A percentile compares a stretch with the other conserved stretches of the same genome.
Conservation (phyloP, 495 filamentous ascomycete species). For the Hypoxylon rickii region DNA sequence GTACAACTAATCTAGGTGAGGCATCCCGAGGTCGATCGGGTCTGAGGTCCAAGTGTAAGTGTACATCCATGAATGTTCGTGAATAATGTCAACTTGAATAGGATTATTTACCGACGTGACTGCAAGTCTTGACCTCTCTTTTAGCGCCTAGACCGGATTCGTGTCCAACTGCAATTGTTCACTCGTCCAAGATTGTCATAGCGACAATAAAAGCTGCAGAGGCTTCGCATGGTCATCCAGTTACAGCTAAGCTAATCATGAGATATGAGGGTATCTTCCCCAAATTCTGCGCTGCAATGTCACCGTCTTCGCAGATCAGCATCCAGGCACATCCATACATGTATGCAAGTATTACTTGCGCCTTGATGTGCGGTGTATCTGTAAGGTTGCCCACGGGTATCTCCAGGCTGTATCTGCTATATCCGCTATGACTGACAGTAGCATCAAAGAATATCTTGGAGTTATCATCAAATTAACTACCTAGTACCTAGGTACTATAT, state of each 20-base stretch:
- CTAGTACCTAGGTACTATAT: not conserved
- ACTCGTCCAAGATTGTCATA: conserved; percentile 20
- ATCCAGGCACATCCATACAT: not conserved
- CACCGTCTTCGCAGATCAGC: conserved; percentile 31
- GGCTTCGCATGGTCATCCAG: conserved; percentile 10
- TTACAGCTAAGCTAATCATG: conserved; percentile 6
- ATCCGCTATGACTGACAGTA: too few relatives aligned
- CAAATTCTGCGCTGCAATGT: conserved; percentile 24
- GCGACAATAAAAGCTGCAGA: conserved; percentile 35
- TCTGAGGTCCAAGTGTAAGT: conserved; percentile 13
- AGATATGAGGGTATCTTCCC: conserved; percentile 9
- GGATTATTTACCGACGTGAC: not conserved
- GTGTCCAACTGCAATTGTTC: conserved; percentile 8
- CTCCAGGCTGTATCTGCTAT: too few relatives aligned
- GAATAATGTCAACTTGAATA: too few relatives aligned
- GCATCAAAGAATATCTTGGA: too few relatives aligned
- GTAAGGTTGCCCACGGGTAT: too few relatives aligned
- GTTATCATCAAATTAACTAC: too few relatives aligned
- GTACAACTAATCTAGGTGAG: conserved; percentile 12
- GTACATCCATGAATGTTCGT: not conserved
- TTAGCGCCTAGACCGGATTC: conserved; percentile 3
- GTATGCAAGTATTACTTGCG: too few relatives aligned
- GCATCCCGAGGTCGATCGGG: conserved; percentile 2
- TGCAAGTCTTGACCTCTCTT: conserved; percentile 7
- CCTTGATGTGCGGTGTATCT: too few relatives aligned